phyloP scores from a whole-genome alignment of 2,329 filamentous ascomycete genomes.

The Pseudogymnoascus sp. region DNA sequence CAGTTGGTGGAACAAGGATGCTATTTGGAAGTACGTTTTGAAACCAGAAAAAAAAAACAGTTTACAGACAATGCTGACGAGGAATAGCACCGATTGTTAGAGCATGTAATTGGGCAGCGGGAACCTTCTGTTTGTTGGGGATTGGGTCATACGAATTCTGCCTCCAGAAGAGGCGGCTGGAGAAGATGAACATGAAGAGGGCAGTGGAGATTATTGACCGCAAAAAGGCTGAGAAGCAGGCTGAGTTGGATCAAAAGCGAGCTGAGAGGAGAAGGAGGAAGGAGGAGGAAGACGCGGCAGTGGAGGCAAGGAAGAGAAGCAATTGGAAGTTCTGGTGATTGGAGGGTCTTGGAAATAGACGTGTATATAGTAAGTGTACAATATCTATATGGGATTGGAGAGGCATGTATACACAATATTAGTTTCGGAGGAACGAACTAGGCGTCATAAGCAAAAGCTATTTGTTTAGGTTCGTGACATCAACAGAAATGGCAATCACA shows the following conservation, averaged over 20 bases:
- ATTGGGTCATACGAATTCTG: conserved; percentile 76
- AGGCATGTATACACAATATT: not conserved
- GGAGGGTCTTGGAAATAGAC: not conserved
- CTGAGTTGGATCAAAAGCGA: conserved; percentile 31
- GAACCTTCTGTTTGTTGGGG: conserved; percentile 62
- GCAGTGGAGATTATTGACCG: conserved; percentile 74
- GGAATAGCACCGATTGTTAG: conserved; percentile 49
- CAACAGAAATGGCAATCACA: not conserved
- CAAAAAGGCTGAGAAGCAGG: conserved; percentile 59
- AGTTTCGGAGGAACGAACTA: not conserved
- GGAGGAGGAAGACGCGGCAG: conserved; percentile 34
- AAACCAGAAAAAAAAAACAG: not conserved
- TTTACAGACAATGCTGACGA: not conserved
- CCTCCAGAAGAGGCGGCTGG: conserved; percentile 62
- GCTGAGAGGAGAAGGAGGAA: conserved; percentile 33
- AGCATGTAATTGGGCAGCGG: conserved; percentile 80
- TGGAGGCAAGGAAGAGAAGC: conserved; percentile 7
- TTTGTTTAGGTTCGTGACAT: not conserved
- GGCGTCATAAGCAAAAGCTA: not conserved
- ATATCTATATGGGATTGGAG: not conserved
- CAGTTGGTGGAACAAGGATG: conserved; percentile 63
- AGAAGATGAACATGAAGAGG: conserved; percentile 75
- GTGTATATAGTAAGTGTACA: conserved; percentile 10
- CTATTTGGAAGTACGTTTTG: conserved; percentile 59
- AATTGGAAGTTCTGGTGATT: conserved; percentile 8